phyloP scores from a whole-genome alignment of 2,329 filamentous ascomycete species.

The Onygenales sp. region DNA sequence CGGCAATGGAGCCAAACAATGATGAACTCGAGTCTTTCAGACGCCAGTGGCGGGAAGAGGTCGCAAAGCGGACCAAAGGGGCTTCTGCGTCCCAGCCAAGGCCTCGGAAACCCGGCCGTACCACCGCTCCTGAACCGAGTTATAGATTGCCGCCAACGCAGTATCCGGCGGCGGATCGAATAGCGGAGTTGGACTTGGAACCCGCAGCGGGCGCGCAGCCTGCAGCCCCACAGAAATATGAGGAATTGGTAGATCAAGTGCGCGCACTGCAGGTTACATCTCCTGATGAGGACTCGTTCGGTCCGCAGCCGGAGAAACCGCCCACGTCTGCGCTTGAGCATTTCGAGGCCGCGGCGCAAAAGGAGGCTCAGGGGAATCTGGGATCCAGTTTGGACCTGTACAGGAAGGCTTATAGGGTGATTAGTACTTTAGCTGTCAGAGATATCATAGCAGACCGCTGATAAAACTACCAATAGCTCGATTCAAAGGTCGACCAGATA shows the following conservation, averaged over 20 bases:
- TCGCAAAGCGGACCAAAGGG: constrained; percentile 38
- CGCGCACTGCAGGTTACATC: constrained; percentile 25
- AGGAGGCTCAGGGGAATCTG: constrained; percentile 72
- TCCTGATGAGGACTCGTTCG: constrained; percentile 31
- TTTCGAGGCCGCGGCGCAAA: constrained; percentile 85
- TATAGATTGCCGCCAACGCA: constrained; percentile 32
- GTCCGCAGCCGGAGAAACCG: constrained; percentile 29
- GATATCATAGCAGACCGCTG: not conserved
- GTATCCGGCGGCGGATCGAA: constrained; percentile 24
- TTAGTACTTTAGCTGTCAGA: not conserved
- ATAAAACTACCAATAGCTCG: constrained; percentile 53
- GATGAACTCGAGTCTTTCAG: constrained; percentile 76
- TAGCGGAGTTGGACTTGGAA: constrained; percentile 29
- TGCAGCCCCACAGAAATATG: constrained; percentile 16
- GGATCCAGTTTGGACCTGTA: constrained; percentile 85
- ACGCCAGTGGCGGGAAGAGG: constrained; percentile 75
- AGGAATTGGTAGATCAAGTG: constrained; percentile 26
- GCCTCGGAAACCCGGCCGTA: constrained; percentile 3
- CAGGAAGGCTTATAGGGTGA: constrained; percentile 76
- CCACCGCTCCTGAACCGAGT: constrained; percentile 14
- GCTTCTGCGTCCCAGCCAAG: not conserved
- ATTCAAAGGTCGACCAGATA: constrained; percentile 69
- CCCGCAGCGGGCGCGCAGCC: constrained; percentile 9
- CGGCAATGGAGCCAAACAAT: constrained; percentile 2
- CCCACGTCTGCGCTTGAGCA: constrained; percentile 77